Evolutionary conservation across 495 filamentous ascomycete genomes (phyloP), one percentile per base, ranked within the genome.

Genomic region (Lichenothelia convexa): DNA sequence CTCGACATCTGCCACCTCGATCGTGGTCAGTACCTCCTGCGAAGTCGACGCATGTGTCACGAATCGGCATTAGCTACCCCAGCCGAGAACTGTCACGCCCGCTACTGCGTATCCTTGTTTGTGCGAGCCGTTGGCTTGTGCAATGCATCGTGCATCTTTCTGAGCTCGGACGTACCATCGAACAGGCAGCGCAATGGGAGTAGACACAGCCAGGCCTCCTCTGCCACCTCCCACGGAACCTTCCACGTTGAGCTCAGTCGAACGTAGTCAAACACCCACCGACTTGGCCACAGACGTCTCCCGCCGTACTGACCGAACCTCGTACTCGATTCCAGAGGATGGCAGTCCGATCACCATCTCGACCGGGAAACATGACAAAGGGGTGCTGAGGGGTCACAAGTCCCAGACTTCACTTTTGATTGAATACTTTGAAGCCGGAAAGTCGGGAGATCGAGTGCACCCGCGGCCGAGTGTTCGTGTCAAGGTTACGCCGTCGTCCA

Each of bases 331-430:
- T 38, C 89, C 85, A 18, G 87, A 93, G 57, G 87, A 99, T 73
- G 91, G 89, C 49, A 85, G 80, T 42, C 80, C 82, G 26, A 69
- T 95, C 45, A 94, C 80, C 35, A 87, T 95, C 47, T 63, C 75
- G 48, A 87, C 85, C 41, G 50, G 61, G 31, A 59, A 61, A 34
- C 56, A 60, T 33, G 66, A 66, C 47, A 70, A 65, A 47, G 54
- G 57, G 33, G 59, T 61, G 36, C 35, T 36, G 8, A 32, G 32
- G 18, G 53, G 63, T 17, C 61, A 68, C 24, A 65, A 73, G 37
- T 89, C 81, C 32, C 85, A 91, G 55, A 93, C 89, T 27, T 92
- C 83, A 34, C 68, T 99, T 34, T 64, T 99, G 51, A 99, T 99
- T 51, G 89, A 99, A 58, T 94, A 94, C 56, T 99, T 94, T 21